Evolutionary conservation across 2,329 filamentous ascomycete genomes (phyloP).

Genomic region (Diaporthe sp.): DNA sequence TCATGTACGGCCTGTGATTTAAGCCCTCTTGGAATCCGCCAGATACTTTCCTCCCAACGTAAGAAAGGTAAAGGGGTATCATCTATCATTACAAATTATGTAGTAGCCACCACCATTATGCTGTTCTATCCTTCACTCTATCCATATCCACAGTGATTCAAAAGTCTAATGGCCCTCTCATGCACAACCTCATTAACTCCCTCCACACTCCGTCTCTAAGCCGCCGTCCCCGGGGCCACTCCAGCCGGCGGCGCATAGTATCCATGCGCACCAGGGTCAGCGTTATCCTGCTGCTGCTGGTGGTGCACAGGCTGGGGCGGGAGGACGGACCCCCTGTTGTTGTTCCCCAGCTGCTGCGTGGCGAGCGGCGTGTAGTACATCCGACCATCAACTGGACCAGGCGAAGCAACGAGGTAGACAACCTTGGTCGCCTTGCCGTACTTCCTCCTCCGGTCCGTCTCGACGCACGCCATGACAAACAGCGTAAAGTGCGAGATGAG

Average conservation of each 20-base stretch:
- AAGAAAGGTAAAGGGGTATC: slow-evolving; percentile 21
- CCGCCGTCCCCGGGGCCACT: background rate
- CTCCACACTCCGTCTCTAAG: background rate
- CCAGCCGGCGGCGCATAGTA: slow-evolving; percentile 30
- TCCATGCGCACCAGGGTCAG: slow-evolving; percentile 18
- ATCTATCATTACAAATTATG: slow-evolving; percentile 29
- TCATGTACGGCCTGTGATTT: background rate
- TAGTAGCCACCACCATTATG: background rate
- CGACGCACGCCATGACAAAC: slow-evolving; percentile 44
- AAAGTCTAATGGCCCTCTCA: background rate
- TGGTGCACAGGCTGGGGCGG: background rate
- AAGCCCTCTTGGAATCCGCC: background rate
- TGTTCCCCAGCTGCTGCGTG: background rate
- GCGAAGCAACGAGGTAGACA: slow-evolving; percentile 36
- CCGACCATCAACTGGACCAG: slow-evolving; percentile 25
- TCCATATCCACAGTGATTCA: background rate
- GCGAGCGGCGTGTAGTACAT: slow-evolving; percentile 26
- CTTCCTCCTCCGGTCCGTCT: slow-evolving; percentile 42
- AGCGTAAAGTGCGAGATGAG: slow-evolving; percentile 41
- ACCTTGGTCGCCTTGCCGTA: slow-evolving; percentile 28
- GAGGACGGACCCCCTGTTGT: background rate
- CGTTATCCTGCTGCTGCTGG: background rate
- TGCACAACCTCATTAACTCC: background rate
- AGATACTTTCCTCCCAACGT: background rate
- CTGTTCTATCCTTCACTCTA: background rate